Conservation (phyloP, 768 basidiomycete species). For the Phanerochaete carnosa region DNA sequence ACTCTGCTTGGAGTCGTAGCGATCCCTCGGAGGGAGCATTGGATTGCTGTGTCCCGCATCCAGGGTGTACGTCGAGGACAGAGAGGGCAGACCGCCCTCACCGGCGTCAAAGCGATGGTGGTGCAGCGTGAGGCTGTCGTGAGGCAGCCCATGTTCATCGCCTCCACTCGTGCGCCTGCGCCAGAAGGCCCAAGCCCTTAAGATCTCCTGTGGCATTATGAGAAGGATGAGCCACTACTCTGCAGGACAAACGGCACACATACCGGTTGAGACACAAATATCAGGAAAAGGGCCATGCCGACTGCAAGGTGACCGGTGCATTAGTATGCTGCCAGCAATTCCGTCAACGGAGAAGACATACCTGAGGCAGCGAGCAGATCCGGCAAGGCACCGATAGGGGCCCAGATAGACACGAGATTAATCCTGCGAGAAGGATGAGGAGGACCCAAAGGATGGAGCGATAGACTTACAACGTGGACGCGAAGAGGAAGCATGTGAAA, state of each 20-base stretch:
- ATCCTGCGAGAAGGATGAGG: background rate
- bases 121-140: background rate
- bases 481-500: constrained; percentile 22
- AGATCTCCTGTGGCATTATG: constrained; percentile 16
- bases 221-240: background rate
- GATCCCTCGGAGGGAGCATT: constrained; percentile 3
- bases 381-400: constrained; percentile 15
- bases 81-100: background rate
- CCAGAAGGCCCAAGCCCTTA: constrained; percentile 20
- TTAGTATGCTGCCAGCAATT: background rate
- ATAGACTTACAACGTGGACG: constrained; percentile 18
- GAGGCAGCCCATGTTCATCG: background rate
- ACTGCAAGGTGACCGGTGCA: constrained; percentile 13
- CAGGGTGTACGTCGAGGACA: background rate
- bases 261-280: constrained; percentile 24
- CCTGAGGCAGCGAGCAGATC: constrained; percentile 26
- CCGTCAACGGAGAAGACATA: background rate
- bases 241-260: background rate
- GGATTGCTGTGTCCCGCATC: background rate
- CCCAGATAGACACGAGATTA: constrained; percentile 12
- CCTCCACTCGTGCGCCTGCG: background rate
- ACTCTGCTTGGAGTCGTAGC: constrained; percentile 13
- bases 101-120: background rate
- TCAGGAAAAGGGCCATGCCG: constrained; percentile 21
- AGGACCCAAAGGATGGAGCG: background rate